Evolutionary conservation across 1,284 basidiomycete species (phyloP).

Genomic region (Ceratobasidium sp.): DNA sequence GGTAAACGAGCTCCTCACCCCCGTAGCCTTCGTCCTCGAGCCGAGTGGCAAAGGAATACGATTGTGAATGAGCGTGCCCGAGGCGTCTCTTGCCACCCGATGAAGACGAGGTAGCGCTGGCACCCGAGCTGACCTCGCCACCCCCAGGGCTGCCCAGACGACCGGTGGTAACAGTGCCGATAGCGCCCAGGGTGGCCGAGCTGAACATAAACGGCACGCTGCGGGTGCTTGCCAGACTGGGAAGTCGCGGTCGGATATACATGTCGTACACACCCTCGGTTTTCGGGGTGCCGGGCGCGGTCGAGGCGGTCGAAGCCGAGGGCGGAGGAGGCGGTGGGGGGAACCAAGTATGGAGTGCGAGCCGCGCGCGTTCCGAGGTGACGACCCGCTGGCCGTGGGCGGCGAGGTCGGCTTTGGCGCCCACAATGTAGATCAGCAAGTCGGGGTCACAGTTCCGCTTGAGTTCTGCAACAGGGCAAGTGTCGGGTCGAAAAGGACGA

Average conservation of each 20-base stretch:
- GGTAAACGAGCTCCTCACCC: constrained; percentile 10
- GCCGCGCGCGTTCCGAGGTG: constrained; percentile 58
- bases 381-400: constrained; percentile 59
- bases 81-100: constrained; percentile 35
- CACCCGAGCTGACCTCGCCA: constrained; percentile 35
- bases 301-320: constrained; percentile 50
- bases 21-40: constrained; percentile 36
- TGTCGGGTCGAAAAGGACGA: constrained; percentile 16
- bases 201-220: constrained; percentile 56
- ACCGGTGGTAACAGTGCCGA: neutral
- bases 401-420: constrained; percentile 84
- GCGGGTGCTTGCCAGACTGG: constrained; percentile 59
- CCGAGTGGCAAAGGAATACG: constrained; percentile 45
- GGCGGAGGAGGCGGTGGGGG: constrained; percentile 66
- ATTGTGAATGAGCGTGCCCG: constrained; percentile 41
- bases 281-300: constrained; percentile 28
- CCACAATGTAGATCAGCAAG: constrained; percentile 91
- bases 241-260: constrained; percentile 85
- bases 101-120: constrained; percentile 48
- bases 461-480: constrained; percentile 63
- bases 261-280: constrained; percentile 47
- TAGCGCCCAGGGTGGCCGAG: constrained; percentile 25
- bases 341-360: constrained; percentile 83
- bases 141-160: neutral
- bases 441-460: constrained; percentile 85